Conservation (phyloP, 2,329 filamentous ascomycete species). For the Nigrospora sphaerica region DNA sequence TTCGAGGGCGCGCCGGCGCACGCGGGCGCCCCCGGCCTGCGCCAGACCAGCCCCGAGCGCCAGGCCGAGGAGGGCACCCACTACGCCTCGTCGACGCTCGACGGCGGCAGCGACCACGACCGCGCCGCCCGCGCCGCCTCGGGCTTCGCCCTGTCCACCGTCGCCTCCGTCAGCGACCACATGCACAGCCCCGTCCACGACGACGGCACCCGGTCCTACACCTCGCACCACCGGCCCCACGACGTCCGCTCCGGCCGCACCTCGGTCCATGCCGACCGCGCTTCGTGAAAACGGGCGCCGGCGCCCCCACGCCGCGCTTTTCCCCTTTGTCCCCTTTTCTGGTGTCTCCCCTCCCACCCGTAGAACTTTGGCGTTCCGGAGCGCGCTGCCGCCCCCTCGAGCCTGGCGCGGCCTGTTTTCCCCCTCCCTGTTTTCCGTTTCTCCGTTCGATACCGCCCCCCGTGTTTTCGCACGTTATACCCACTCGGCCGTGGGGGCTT, state of each 20-base stretch:
- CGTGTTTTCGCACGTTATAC: no score
- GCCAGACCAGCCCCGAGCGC: background rate
- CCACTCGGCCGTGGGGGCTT: no score
- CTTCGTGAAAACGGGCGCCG: no score
- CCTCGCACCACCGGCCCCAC: background rate
- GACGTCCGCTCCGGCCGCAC: background rate
- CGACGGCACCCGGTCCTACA: background rate
- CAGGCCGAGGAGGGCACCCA: slow-evolving; percentile 7
- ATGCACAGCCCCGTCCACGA: background rate
- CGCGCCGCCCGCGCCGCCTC: background rate
- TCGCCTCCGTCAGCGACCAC: slow-evolving; percentile 7
- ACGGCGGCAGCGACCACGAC: slow-evolving; percentile 3
- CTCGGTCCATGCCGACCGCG: background rate
- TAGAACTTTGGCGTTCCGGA: no score
- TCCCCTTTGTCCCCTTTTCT: no score
- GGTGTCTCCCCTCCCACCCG: no score
- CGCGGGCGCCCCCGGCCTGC: background rate
- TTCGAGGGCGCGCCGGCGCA: background rate
- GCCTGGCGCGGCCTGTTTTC: no score
- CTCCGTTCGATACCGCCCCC: no score
- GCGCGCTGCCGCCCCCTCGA: no score
- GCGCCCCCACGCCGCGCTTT: no score
- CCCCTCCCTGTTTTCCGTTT: no score
- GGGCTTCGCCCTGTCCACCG: slow-evolving; percentile 6
- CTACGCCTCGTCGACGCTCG: slow-evolving; percentile 2